Evolutionary conservation across 202 grass and related monocot species (phyloP), one percentile per base, ranked within the genome.

Genomic region (Bolboschoenoplectus hybrid): DNA sequence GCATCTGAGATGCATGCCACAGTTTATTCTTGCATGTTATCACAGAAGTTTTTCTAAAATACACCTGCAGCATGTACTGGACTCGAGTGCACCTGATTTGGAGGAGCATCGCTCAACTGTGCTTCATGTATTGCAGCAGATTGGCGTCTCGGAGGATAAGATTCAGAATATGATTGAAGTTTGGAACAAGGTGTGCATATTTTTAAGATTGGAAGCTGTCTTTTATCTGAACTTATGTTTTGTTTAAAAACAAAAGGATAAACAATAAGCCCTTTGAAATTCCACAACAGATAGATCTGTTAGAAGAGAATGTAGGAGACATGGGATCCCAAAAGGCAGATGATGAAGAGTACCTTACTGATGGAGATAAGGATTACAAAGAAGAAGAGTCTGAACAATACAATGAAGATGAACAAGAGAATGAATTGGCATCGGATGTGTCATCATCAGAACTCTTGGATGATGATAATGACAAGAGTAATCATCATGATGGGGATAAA

Each of bases 151-250:
- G 75, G 86, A 90, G 82, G 89, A 98, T 64, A 95, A 98, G 81
- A 94, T 94, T 60, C 53, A 91, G 79, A 95, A 86, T 88, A 98
- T 95, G 93, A 94, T 95, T 89, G 96, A 98, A 95, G 91, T 98
- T 86, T 98, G 96, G 96, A 98, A 98, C 84, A 98, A 98, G 87
- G 96, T 98, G 83, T 60, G 55, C 20, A 74, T 74, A 47, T 83
- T 52, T 69, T 76, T 67, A 1, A 7, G 35, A 51, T 49, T 49
- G 61, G 60, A 14, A 47, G 10, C 67, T 69, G 13, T 62, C 79
- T 44, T 17, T 85, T 52, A 87, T 51, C 50, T 68, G 0, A 26
- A 47, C 35, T 8, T 67, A 40, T 70, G 86, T 82, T 76, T 78
- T 49, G 16, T 10, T 67, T 11, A 56, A 77, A 69, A 39, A 61